Evolutionary conservation across 345 rosid species (phyloP).

Genomic region (Triadica sebifera): DNA sequence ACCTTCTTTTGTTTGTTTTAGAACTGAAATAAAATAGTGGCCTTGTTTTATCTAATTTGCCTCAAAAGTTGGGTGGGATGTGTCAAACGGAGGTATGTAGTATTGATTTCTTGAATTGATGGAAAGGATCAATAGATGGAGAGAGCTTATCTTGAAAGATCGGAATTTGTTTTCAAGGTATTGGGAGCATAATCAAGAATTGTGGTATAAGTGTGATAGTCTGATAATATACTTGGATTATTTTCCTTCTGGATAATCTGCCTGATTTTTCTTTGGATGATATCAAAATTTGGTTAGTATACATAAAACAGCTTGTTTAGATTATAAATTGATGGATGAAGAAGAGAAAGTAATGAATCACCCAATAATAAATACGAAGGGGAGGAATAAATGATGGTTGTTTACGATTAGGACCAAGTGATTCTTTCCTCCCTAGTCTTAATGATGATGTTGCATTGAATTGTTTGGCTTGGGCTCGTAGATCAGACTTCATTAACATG

Average conservation of each 20-base stretch:
- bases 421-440: slow-evolving; percentile 73
- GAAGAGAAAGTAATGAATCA: slow-evolving; percentile 32
- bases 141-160: slow-evolving; percentile 35
- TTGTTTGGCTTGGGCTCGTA: slow-evolving; percentile 61
- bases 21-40: not conserved
- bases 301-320: slow-evolving; percentile 32
- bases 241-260: slow-evolving; percentile 24
- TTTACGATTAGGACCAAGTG: slow-evolving; percentile 48
- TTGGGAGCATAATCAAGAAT: slow-evolving; percentile 32
- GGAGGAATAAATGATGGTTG: slow-evolving; percentile 54
- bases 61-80: slow-evolving; percentile 10
- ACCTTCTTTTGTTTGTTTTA: not conserved
- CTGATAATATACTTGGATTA: slow-evolving; percentile 20
- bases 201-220: slow-evolving; percentile 13
- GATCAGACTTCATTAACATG: slow-evolving; percentile 58
- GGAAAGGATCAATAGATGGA: slow-evolving; percentile 40
- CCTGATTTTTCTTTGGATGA: slow-evolving; percentile 31
- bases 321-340: slow-evolving; percentile 31
- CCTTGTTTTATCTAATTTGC: not conserved
- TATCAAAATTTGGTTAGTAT: slow-evolving; percentile 26
- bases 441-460: slow-evolving; percentile 66
- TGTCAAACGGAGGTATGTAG: slow-evolving; percentile 14
- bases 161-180: slow-evolving; percentile 32
- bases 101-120: slow-evolving; percentile 28
- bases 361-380: slow-evolving; percentile 24